Conservation (phyloP, 2,329 filamentous ascomycete species). For the Aspergillus bombycis region DNA sequence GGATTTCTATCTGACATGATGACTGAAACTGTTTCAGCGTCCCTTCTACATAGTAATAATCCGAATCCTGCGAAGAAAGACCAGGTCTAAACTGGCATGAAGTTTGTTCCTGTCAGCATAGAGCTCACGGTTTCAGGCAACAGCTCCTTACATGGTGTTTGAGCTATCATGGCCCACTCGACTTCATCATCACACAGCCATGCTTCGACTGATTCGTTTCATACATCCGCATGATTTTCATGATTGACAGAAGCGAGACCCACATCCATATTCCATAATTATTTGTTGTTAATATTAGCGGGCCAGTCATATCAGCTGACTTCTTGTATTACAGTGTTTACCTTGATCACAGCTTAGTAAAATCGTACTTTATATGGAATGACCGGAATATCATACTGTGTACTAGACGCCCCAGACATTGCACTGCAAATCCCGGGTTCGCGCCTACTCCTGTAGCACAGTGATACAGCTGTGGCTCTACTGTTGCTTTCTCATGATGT, state of each 20-base stretch:
- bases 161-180: background rate
- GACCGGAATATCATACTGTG: background rate
- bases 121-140: conserved; percentile 5
- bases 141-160: conserved; percentile 12
- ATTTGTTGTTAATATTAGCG: conserved; percentile 1
- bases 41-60: background rate
- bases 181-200: conserved; percentile 4
- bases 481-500: conserved; percentile 9
- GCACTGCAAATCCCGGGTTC: background rate
- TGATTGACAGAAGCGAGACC: conserved; percentile 8
- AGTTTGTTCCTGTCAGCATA: background rate
- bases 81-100: background rate
- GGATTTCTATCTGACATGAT: background rate
- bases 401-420: background rate
- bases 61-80: too few relatives aligned
- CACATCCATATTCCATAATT: background rate
- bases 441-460: background rate
- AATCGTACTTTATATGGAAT: background rate
- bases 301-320: background rate
- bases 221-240: background rate
- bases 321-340: background rate
- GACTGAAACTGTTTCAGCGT: background rate
- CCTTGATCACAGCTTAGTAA: background rate
- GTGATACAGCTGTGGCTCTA: background rate
- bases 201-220: background rate